Percentiles rank a stretch among this genome's conserved stretches.
Evolutionary conservation across 1,139 yeast species (phyloP).

Genomic region (Geotrichum fermentans): DNA sequence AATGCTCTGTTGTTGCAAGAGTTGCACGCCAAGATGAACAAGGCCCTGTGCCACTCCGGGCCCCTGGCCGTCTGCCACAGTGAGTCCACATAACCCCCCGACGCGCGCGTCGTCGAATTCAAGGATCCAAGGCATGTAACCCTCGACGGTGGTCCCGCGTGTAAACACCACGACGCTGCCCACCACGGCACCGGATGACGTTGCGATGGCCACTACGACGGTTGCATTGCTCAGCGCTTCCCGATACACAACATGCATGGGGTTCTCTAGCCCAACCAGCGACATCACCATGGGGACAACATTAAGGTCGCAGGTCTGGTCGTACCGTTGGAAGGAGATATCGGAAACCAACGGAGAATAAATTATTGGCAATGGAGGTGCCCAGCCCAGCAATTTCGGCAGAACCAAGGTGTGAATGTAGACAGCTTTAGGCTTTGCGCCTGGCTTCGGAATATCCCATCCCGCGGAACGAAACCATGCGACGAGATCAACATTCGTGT

Average conservation of each 20-base stretch:
- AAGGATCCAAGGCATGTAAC: conserved; percentile 49
- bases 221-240: not conserved
- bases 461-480: conserved; percentile 33
- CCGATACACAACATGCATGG: not conserved
- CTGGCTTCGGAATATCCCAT: conserved; percentile 27
- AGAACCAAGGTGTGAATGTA: not conserved
- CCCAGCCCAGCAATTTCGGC: not conserved
- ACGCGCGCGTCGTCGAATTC: conserved; percentile 37
- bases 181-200: not conserved
- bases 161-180: not conserved
- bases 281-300: not conserved
- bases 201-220: not conserved
- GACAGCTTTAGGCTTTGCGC: not conserved
- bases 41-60: not conserved
- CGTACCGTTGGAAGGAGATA: not conserved
- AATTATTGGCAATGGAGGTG: not conserved
- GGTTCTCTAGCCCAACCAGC: not conserved
- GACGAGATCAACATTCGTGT: conserved; percentile 18
- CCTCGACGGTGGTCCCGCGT: conserved; percentile 42
- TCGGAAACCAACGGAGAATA: not conserved
- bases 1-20: not conserved
- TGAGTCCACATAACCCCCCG: conserved; percentile 54
- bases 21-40: not conserved
- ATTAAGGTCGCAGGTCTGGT: not conserved
- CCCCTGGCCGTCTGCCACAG: conserved; percentile 30